phyloP scores from a whole-genome alignment of 371 early-diverging fungal species.

The Apophysomyces ossiformis region DNA sequence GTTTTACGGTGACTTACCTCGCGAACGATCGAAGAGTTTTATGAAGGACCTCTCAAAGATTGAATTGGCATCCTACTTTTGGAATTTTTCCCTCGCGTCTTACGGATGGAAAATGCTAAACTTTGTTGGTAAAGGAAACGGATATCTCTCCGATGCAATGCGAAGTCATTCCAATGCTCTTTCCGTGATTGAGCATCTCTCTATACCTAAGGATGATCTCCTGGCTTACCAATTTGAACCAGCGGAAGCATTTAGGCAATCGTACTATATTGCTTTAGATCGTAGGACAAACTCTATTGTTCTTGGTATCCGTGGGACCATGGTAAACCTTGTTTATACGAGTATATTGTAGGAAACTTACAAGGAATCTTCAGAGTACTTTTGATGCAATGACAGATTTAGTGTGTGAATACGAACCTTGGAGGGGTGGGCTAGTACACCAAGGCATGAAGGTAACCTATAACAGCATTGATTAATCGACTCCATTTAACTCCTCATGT shows the following conservation, averaged over 20 bases:
- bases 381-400: conserved; percentile 84
- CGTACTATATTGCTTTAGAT: conserved; percentile 76
- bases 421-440: conserved; percentile 85
- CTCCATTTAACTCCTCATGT: background rate
- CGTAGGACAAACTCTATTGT: conserved; percentile 69
- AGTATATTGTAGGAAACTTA: background rate
- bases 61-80: conserved; percentile 57
- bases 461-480: background rate
- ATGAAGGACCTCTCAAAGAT: conserved; percentile 50
- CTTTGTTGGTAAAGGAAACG: conserved; percentile 75
- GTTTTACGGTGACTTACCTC: conserved; percentile 49
- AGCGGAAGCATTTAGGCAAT: conserved; percentile 72
- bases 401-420: conserved; percentile 81
- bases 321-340: conserved; percentile 48
- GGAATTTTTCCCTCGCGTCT: conserved; percentile 63
- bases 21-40: conserved; percentile 36
- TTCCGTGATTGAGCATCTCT: conserved; percentile 69
- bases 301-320: conserved; percentile 78
- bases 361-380: conserved; percentile 54
- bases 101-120: conserved; percentile 82
- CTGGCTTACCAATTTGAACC: conserved; percentile 74
- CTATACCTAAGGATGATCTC: conserved; percentile 67
- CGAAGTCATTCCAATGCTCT: conserved; percentile 68
- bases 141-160: conserved; percentile 66
- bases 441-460: conserved; percentile 67